These are phyloP conservation scores for Starmera caribaea DNA, from an alignment of 805 yeast genomes.

Conservation along the genomic window DNA sequence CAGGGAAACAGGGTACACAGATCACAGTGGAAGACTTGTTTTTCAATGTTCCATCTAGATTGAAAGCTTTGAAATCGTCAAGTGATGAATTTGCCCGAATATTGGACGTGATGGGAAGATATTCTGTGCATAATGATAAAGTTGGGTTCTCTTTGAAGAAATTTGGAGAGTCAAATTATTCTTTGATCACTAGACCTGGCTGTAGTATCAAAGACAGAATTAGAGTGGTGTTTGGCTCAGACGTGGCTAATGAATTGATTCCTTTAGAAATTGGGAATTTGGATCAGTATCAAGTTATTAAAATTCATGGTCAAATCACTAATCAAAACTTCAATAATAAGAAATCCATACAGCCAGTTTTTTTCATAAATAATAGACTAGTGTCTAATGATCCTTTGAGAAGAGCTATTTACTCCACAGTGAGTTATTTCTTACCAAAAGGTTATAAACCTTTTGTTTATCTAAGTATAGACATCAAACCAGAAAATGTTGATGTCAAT, in stretches of 20 bases:
- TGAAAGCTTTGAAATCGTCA: conserved; percentile 52
- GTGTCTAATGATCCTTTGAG: conserved; percentile 76
- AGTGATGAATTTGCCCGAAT: conserved; percentile 71
- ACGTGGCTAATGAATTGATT: conserved; percentile 56
- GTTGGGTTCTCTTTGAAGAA: conserved; percentile 78
- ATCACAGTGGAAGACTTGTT: conserved; percentile 81
- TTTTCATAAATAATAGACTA: conserved; percentile 79
- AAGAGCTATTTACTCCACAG: conserved; percentile 47
- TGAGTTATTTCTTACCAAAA: conserved; percentile 52
- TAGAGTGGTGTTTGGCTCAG: conserved; percentile 60
- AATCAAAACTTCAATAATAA: conserved; percentile 64
- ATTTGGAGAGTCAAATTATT: conserved; percentile 62
- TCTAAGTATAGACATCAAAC: conserved; percentile 54
- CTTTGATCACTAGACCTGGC: conserved; percentile 48
- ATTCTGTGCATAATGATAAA: conserved; percentile 61
- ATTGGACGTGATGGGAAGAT: conserved; percentile 74
- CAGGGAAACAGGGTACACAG: conserved; percentile 84
- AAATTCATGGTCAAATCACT: conserved; percentile 53
- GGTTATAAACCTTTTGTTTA: conserved; percentile 74
- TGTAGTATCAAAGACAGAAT: conserved; percentile 56
- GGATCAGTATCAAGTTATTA: conserved; percentile 38
- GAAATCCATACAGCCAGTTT: conserved; percentile 55
- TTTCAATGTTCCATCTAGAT: conserved; percentile 76
- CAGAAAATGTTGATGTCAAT: conserved; percentile 78
- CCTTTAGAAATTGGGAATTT: conserved; percentile 26